These are phyloP conservation scores for Penicillium vulpinum DNA, from an alignment of 2,329 filamentous ascomycete genomes.

Conservation along the genomic window DNA sequence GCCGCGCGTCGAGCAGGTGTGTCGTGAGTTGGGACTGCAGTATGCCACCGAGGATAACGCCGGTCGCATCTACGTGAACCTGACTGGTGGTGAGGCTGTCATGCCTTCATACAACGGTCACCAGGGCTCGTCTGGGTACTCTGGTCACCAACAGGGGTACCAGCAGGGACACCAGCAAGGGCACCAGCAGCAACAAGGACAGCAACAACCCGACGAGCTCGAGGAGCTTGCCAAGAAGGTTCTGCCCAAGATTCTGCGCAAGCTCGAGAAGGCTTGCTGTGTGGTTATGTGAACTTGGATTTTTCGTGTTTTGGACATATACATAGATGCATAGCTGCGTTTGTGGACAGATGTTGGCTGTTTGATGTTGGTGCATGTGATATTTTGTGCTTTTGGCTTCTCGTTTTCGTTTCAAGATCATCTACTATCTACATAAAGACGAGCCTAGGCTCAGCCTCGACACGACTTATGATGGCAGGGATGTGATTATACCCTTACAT, in stretches of 20 bases:
- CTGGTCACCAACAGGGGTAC: constrained; percentile 46
- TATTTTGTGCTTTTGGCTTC: neutral
- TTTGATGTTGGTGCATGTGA: neutral
- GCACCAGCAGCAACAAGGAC: constrained; percentile 45
- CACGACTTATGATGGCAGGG: constrained; percentile 9
- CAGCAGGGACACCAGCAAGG: constrained; percentile 43
- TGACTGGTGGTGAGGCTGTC: constrained; percentile 68
- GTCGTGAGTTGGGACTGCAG: constrained; percentile 76
- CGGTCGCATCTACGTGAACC: constrained; percentile 83
- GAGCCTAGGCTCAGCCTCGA: neutral
- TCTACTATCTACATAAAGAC: neutral
- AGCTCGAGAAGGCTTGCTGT: constrained; percentile 70
- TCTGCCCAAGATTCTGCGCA: constrained; percentile 61
- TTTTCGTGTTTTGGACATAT: constrained; percentile 9
- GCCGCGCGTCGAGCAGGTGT: constrained; percentile 87
- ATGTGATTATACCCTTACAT: constrained; percentile 10
- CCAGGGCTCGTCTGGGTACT: constrained; percentile 12
- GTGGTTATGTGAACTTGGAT: constrained; percentile 63
- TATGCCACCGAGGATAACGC: constrained; percentile 86
- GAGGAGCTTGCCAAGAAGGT: constrained; percentile 62
- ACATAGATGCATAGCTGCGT: constrained; percentile 1
- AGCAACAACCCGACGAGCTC: constrained; percentile 57
- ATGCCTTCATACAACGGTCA: constrained; percentile 45
- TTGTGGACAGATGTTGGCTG: neutral
- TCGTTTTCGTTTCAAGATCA: constrained; percentile 1